Conservation (phyloP, 2,329 filamentous ascomycete genomes). For the Diaporthe ampelina region DNA sequence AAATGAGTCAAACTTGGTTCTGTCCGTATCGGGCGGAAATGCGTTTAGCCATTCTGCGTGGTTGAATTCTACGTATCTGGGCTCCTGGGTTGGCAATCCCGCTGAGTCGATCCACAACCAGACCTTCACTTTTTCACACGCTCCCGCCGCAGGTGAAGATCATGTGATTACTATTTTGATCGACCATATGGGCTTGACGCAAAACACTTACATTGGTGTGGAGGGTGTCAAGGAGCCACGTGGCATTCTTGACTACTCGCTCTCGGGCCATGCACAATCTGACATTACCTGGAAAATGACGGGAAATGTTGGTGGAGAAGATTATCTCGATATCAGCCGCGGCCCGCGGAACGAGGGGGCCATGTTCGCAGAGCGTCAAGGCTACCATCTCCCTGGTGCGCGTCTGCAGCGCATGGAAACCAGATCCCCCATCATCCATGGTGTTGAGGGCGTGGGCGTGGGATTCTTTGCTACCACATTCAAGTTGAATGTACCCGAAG, state of each 20-base stretch:
- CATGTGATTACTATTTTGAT: conserved; percentile 76
- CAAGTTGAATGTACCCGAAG: conserved; percentile 63
- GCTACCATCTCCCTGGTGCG: conserved; percentile 66
- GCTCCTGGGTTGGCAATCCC: conserved; percentile 70
- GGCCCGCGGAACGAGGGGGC: conserved; percentile 73
- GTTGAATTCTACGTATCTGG: conserved; percentile 71
- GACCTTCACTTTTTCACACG: conserved; percentile 66
- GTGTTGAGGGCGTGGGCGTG: conserved; percentile 62
- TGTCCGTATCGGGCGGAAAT: conserved; percentile 73
- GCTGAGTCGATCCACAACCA: conserved; percentile 61
- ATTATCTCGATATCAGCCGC: conserved; percentile 65
- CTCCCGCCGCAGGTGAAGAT: conserved; percentile 61
- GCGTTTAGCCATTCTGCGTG: conserved; percentile 75
- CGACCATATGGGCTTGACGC: conserved; percentile 78
- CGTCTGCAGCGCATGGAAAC: conserved; percentile 59
- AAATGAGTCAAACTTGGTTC: conserved; percentile 65
- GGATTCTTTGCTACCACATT: conserved; percentile 68
- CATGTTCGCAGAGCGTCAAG: conserved; percentile 68
- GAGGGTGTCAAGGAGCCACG: conserved; percentile 70
- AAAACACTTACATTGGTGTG: conserved; percentile 65
- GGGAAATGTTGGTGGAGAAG: conserved; percentile 72
- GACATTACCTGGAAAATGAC: conserved; percentile 73
- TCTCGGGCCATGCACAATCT: conserved; percentile 60
- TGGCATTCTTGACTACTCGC: conserved; percentile 69
- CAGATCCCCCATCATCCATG: conserved; percentile 45